These are phyloP conservation scores for Geoglossum cookeanum DNA, from an alignment of 2,329 filamentous ascomycete genomes.

Conservation along the genomic window DNA sequence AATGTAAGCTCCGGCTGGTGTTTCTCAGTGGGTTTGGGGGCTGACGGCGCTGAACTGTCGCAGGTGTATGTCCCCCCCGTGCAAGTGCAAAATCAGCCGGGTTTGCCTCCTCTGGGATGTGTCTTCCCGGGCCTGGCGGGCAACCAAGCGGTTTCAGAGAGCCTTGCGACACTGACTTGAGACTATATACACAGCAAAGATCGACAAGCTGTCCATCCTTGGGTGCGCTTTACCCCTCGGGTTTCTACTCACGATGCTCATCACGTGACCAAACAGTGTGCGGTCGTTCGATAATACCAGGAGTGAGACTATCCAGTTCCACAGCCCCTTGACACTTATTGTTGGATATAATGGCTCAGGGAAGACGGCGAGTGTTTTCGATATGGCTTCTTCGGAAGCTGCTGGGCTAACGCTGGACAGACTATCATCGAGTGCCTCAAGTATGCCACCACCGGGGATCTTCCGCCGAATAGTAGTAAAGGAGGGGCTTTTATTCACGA, in stretches of 20 bases:
- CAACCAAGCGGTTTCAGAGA: background rate
- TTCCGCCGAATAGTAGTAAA: conserved; percentile 74
- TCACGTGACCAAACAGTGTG: conserved; percentile 26
- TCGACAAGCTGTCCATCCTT: conserved; percentile 74
- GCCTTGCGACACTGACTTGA: background rate
- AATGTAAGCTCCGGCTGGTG: background rate
- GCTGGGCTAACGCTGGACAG: conserved; percentile 17
- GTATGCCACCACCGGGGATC: conserved; percentile 86
- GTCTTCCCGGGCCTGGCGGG: background rate
- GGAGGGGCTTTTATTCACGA: conserved; percentile 92
- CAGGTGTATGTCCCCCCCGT: conserved; percentile 1
- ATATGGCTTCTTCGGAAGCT: conserved; percentile 1
- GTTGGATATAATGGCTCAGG: conserved; percentile 95
- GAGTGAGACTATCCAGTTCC: conserved; percentile 68
- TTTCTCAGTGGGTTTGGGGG: background rate
- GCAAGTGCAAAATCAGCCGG: background rate
- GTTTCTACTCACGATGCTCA: background rate
- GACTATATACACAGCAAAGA: conserved; percentile 42
- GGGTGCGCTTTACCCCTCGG: conserved; percentile 29
- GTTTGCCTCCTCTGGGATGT: background rate
- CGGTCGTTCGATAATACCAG: conserved; percentile 69
- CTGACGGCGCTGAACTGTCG: background rate
- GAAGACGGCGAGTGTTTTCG: conserved; percentile 45
- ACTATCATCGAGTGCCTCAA: conserved; percentile 98
- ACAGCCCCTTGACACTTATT: conserved; percentile 81